Evolutionary conservation across 805 yeast genomes (phyloP), one percentile per base, ranked within the genome.

Genomic region (Teunomyces aglyptinius): DNA sequence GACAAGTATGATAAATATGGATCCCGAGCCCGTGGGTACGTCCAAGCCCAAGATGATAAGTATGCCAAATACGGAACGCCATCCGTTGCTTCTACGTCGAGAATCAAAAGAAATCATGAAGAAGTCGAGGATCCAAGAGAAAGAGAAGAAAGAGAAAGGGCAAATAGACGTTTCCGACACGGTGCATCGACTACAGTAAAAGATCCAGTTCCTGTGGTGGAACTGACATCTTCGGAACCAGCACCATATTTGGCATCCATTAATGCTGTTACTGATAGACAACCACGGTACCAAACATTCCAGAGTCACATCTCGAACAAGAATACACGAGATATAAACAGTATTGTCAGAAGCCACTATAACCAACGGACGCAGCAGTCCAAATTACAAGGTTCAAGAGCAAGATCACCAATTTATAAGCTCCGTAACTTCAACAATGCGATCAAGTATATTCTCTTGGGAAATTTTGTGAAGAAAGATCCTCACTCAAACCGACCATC

Each of bases 361-460:
- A 94, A 94, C 65, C 86, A 86, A 53, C 78, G 95, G 57, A 85
- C 96, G 0, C 78, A 80, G 52, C 80, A 81, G 49, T 77, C 92
- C 1, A 82, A 83, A 51, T 68, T 67, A 22, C 78, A 77, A 46
- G 76, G 75, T 1, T 75, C 77, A 39, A 77, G 99, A 54, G 75
- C 82, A 15, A 71, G 80, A 29, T 89, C 97, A 0, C 91, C 94
- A 8, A 92, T 94, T 60, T 83, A 86, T 67, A 86, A 87, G 57
- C 72, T 94, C 51, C 77, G 97, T 50, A 85, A 86, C 55, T 94
- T 90, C 77, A 94, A 94, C 65, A 94, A 94, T 63, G 87, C 91
- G 49, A 85, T 94, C 58, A 94, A 94, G 61, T 87, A 89, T 61
- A 87, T 90, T 59, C 69, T 92, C 6, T 82, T 94, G 45, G 84